Conservation (phyloP, 495 filamentous ascomycete species). For the Podospora pseudoanserina region DNA sequence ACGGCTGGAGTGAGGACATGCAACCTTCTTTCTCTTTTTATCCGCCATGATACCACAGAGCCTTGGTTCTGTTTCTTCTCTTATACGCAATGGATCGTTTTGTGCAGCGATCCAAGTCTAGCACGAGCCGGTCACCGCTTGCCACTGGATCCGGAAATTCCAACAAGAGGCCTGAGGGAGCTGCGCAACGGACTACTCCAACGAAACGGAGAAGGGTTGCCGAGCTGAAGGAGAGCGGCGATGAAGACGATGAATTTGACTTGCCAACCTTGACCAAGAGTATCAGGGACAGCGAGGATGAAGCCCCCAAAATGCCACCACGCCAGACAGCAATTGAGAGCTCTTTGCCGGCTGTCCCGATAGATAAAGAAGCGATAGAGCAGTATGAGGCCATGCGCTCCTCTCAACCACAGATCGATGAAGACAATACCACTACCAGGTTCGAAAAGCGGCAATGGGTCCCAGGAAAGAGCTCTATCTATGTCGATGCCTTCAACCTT, state of each 20-base stretch:
- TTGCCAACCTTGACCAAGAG: not conserved
- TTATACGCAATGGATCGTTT: conserved; percentile 30
- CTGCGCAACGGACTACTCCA: not conserved
- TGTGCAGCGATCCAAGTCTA: conserved; percentile 23
- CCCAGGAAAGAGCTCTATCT: conserved; percentile 72
- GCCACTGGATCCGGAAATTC: conserved; percentile 11
- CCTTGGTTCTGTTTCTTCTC: not conserved
- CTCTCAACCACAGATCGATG: conserved; percentile 38
- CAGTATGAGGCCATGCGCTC: conserved; percentile 66
- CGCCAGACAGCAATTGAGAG: conserved; percentile 69
- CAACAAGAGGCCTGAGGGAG: conserved; percentile 4
- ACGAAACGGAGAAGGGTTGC: conserved; percentile 22
- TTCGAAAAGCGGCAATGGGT: conserved; percentile 44
- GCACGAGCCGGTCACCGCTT: not conserved
- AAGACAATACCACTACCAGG: conserved; percentile 37
- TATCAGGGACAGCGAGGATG: conserved; percentile 26
- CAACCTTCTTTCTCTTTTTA: not conserved
- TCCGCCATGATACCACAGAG: not conserved
- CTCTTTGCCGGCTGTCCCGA: conserved; percentile 64
- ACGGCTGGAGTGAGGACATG: not conserved
- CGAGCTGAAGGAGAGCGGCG: conserved; percentile 27
- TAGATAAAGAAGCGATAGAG: conserved; percentile 67
- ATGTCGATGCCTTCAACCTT: conserved; percentile 95
- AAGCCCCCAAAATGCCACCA: not conserved
- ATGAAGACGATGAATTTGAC: conserved; percentile 3